These are phyloP conservation scores for Cutaneotrichosporon daszewskae DNA, from an alignment of 1,284 basidiomycete species.

Conservation along the genomic window DNA sequence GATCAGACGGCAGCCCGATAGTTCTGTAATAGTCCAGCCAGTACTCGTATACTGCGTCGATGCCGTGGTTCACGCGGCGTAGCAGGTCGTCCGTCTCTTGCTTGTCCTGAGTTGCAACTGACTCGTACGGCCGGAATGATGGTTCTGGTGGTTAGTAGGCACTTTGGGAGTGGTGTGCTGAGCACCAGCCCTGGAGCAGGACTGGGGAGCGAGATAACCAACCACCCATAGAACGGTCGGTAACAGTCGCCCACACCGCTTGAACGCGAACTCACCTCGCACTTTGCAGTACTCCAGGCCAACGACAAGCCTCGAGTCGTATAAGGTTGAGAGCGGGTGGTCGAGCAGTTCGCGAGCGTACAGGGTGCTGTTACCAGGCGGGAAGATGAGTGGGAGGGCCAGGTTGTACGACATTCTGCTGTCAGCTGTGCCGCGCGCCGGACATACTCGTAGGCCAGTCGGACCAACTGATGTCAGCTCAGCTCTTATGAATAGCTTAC, in stretches of 20 bases:
- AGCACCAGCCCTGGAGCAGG: no score
- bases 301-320: conserved; percentile 27
- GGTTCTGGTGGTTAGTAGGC: no score
- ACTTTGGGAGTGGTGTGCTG: no score
- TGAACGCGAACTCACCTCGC: conserved; percentile 1
- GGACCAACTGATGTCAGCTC: conserved; percentile 3
- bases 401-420: conserved; percentile 30
- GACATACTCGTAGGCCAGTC: conserved; percentile 15
- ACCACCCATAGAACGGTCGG: no score
- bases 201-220: no score
- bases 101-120: conserved; percentile 6
- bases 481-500: conserved; percentile 1
- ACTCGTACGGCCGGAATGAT: conserved; percentile 14
- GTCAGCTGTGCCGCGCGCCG: background rate
- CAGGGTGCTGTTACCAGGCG: conserved; percentile 7
- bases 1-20: conserved; percentile 9
- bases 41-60: conserved; percentile 14
- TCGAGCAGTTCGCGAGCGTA: conserved; percentile 25
- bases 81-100: conserved; percentile 17
- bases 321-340: conserved; percentile 21
- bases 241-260: no score
- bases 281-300: conserved; percentile 22
- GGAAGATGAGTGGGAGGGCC: conserved; percentile 21
- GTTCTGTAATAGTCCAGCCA: conserved; percentile 21
- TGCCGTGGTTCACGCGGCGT: conserved; percentile 17